A percentile compares a stretch with the other conserved stretches of the same genome.
Evolutionary conservation across 345 rosid species (phyloP).

Genomic region (Fremontodendron californicum): DNA sequence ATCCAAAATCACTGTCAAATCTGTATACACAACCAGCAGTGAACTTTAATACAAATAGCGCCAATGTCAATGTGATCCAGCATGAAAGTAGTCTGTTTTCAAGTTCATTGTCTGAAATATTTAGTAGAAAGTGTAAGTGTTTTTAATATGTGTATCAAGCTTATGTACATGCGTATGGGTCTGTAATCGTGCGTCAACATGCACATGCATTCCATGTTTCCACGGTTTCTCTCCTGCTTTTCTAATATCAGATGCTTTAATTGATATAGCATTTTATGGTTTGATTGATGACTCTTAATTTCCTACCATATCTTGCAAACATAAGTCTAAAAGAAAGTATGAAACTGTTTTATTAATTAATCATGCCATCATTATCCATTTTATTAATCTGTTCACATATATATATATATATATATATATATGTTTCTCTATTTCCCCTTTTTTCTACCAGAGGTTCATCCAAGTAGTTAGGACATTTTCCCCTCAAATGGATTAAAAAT

Average conservation of each 20-base stretch:
- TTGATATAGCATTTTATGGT: background rate
- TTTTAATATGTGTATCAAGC: conserved; percentile 6
- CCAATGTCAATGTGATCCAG: conserved; percentile 37
- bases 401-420: too few relatives aligned
- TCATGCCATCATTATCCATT: background rate
- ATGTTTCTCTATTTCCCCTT: background rate
- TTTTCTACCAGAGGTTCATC: background rate
- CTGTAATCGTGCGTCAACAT: too few relatives aligned
- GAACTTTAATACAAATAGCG: conserved; percentile 32
- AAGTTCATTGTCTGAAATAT: conserved; percentile 80
- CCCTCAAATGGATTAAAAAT: background rate
- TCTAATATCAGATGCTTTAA: conserved; percentile 6
- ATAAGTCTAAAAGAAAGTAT: background rate
- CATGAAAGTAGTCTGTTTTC: conserved; percentile 90
- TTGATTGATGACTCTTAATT: conserved; percentile 5
- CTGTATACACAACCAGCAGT: conserved; percentile 30
- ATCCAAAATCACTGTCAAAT: conserved; percentile 41
- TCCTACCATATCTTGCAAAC: background rate
- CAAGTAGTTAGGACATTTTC: background rate
- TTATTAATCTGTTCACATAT: background rate
- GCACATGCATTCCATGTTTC: background rate
- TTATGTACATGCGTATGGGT: background rate
- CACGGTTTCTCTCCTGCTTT: background rate
- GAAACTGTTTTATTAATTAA: background rate
- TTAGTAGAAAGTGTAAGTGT: conserved; percentile 61